Evolutionary conservation across 495 filamentous ascomycete species (phyloP), one percentile per base, ranked within the genome.

Genomic region (Thozetella sp.): DNA sequence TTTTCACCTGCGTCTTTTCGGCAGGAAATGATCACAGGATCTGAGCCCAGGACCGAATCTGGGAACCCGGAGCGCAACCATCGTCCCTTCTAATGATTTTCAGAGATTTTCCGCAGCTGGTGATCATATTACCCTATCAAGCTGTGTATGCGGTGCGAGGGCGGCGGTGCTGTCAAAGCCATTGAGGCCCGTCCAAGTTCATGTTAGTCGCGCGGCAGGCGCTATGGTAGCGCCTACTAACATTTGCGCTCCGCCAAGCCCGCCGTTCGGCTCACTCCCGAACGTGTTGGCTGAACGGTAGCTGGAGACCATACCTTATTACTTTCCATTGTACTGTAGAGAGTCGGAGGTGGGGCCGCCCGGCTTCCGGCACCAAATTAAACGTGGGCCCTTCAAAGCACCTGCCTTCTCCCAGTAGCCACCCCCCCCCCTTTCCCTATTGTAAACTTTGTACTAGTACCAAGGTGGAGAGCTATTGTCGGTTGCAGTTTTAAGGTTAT

Each of bases 31-130:
- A 48, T 48, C 43, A 3, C 20, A 48, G 43, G 43, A 48, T 48
- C 43, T 48, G 10, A 15, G 43, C n/a, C 43, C 6, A 48, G 43
- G 43, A 48, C 43, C 4, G 11, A 4, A 15, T 48, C 43, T 48
- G 12, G n/a, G 43, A 48, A 48, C 43, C 43, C 10, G 43, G 43
- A 48, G 20, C 43, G 3, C 43, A 48, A n/a, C 43, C 43, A 48
- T 48, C 43, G 43, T 48, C 43, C 43, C 20, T 48, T 48, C 43
- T 48, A 48, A 48, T 48, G 43, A 48, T 48, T 48, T 9, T 37
- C 6, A 10, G n/a, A 48, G 43, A 48, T 48, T 48, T 48, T 48
- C 43, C 43, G 9, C 10, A 48, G n/a, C 6, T 6, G 30, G 30
- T 17, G 30, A 37, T 37, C 30, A 37, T 37, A n/a, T n/a, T n/a